phyloP scores from a whole-genome alignment of 177 flowering plant genomes.

The Vitis hybrid region DNA sequence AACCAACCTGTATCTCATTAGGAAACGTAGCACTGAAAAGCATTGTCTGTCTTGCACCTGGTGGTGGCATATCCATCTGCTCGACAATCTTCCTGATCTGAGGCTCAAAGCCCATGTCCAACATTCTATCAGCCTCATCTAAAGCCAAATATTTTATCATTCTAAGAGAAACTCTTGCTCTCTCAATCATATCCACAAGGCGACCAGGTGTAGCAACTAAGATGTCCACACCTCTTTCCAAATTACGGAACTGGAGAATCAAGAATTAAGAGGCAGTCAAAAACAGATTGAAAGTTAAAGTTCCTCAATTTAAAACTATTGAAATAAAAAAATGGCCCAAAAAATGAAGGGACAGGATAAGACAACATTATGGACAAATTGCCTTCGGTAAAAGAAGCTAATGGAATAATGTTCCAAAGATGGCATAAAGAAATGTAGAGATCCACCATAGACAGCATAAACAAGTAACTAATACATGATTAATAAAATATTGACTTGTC shows the following conservation, averaged over 20 bases:
- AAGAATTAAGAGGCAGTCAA: not conserved
- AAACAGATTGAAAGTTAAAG: not conserved
- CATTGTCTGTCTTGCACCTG: slow-evolving; percentile 52
- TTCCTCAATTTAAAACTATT: not conserved
- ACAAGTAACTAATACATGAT: too few relatives aligned
- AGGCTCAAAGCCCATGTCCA: slow-evolving; percentile 62
- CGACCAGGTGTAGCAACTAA: slow-evolving; percentile 68
- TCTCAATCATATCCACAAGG: slow-evolving; percentile 51
- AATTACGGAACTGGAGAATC: slow-evolving; percentile 29
- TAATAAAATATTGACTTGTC: too few relatives aligned
- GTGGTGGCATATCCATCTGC: slow-evolving; percentile 53
- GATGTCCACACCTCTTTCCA: slow-evolving; percentile 58
- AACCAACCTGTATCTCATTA: slow-evolving; percentile 46
- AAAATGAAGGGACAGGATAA: too few relatives aligned
- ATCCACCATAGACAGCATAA: too few relatives aligned
- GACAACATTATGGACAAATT: too few relatives aligned
- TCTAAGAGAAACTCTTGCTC: slow-evolving; percentile 43
- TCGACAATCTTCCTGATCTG: slow-evolving; percentile 54
- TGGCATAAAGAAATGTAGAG: too few relatives aligned
- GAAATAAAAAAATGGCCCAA: too few relatives aligned
- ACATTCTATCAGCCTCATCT: slow-evolving; percentile 61
- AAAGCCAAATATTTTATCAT: slow-evolving; percentile 44
- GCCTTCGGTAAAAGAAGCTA: too few relatives aligned
- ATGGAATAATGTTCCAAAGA: too few relatives aligned
- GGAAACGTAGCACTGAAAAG: slow-evolving; percentile 69